phyloP scores from a whole-genome alignment of 192 early-diverging fungal genomes.

The Rhizophagus prolifer region DNA sequence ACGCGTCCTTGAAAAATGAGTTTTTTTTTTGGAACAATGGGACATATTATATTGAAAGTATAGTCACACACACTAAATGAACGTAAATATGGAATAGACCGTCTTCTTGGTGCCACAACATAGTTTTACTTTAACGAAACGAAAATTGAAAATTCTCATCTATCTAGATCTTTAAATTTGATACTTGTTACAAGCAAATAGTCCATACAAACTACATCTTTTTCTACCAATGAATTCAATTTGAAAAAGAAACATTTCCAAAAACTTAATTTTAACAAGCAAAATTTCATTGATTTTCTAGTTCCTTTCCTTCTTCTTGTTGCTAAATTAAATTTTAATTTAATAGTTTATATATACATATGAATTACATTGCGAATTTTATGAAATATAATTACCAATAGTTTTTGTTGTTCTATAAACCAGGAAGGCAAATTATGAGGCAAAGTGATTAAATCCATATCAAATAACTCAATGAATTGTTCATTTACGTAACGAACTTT shows the following conservation, averaged over 20 bases:
- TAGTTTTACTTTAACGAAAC: background rate
- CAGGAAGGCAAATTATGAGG: conserved; percentile 75
- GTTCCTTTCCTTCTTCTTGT: background rate
- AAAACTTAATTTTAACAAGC: no score
- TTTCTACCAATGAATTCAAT: no score
- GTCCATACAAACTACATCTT: no score
- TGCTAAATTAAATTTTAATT: background rate
- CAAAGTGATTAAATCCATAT: conserved; percentile 83
- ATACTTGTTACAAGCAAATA: no score
- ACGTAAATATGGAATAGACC: no score
- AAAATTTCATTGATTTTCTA: no score
- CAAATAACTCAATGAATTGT: conserved; percentile 96
- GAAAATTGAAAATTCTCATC: no score
- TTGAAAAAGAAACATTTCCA: no score
- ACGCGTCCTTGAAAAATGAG: background rate
- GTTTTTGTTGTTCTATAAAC: conserved; percentile 70
- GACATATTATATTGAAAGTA: background rate
- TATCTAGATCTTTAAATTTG: no score
- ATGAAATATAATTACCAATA: conserved; percentile 49
- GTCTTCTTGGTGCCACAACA: background rate
- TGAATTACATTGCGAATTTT: no score
- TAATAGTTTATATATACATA: background rate
- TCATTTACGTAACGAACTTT: conserved; percentile 86
- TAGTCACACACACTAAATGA: no score
- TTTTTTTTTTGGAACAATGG: background rate